Base-by-base conservation (phyloP, 2,329 filamentous ascomycete species). In the Talaromyces albobiverticillius region DNA sequence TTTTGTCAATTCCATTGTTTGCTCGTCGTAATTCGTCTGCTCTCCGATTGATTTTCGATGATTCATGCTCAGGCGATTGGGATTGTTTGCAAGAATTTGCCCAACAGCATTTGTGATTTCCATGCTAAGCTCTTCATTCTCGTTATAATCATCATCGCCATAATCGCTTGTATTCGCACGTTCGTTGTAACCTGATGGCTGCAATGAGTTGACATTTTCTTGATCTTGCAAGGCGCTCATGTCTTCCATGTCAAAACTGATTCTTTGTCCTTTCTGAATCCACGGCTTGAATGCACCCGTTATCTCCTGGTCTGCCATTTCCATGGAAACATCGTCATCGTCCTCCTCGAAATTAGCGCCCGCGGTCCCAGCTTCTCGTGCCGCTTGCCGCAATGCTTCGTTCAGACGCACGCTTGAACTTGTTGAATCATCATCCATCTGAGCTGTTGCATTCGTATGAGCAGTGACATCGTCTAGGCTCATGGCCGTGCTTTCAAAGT, bases 91-190 rank as follows among this genome's bases (percentile, higher is more conserved):
- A 18, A 96, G 71, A 51, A 97, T 96, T 3, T 86, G 83, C 8
- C 93, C 93, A 51, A 95, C 78, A 8, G 84, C 89, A 52, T 83
- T 84, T 2, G 93, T 96, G 7, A 96, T 89, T 62, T 97, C 93
- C 93, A 97, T 96, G 20, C 90, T 94, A 79, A 95, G 86, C 36
- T 92, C 89, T 59, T 84, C 82, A 18, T 82, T 80, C 22, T 80
- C 75, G 14, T 71, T 67, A 11, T 77, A 76, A 11, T 80, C 77
- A 4, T 73, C 67, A 22, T 55, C 51, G n/a, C 22, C 40, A 6
- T 51, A 34, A 29, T 57, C 38, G 13, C 18, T 36, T 6, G 31
- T 16, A 34, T 49, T 16, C 2, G 40, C 25, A 16, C 50, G 11
- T 22, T 42, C 55, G 10, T 56, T 43, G 46, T 58, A 48, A 14